Base-by-base conservation (phyloP, 352 stramenopile genomes). In the Globisporangium ultimum region DNA sequence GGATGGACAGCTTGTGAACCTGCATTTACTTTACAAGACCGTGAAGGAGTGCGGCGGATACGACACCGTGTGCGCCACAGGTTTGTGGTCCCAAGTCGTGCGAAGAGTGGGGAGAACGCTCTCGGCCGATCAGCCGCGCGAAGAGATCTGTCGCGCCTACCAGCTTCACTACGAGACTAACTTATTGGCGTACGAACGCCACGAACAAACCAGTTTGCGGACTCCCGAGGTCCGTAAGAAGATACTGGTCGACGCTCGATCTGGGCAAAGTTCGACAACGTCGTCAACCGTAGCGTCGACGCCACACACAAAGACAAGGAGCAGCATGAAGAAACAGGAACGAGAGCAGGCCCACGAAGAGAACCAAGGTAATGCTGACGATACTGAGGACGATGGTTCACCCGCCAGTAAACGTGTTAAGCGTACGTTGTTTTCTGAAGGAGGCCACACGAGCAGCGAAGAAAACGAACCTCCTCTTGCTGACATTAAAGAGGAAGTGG, bases 1-100 rank as follows among this genome's bases (percentile, higher is more conserved):
- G 13, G 74, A 95, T 45, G 85, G 80, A 18, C 79, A 91, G 60
- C 64, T 89, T 9, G 68, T 92, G 13, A 92, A 91, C 48, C 60
- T 95, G 47, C 71, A 76, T 24, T 58, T 76, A 32, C 64, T 95
- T 10, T 90, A 87, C 71, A 87, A 89, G 64, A 80, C 61, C 1
- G 81, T 95, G 8, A 34, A 58, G 7, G 66, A 76, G 18, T 54
- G 83, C 7, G 83, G 80, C 6, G 83, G 83, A 32, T 93, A 77
- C 38, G 59, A 71, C 9, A 58, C 49, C 17, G 81, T 89, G 6
- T 80, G 70, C 45, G 57, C 60, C 0, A 55, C 50, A 42, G 58
- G 64, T 15, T 57, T 61, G 38, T 91, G 82, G 82, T 40, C 65
- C 0, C 71, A 86, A n/a, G 67, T 91, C 15, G 82, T 89, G 38